Percentiles rank a stretch among this genome's conserved stretches.
These are phyloP conservation scores for Populus simonii DNA, from an alignment of 345 rosid genomes.

Conservation along the genomic window DNA sequence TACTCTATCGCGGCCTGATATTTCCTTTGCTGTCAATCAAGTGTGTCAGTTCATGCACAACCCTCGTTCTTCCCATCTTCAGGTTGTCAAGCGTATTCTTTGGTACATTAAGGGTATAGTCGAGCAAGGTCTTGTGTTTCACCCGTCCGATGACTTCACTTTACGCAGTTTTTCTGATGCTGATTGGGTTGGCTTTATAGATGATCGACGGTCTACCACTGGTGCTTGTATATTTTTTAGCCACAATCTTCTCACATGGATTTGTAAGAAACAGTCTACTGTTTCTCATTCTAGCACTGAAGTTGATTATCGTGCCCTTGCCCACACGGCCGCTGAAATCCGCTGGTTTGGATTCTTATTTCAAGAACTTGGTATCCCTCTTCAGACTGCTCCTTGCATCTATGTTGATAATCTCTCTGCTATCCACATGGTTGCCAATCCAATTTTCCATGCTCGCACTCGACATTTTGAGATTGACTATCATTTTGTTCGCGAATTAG, in stretches of 20 bases:
- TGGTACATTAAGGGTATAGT: background rate
- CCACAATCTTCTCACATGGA: background rate
- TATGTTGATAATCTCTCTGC: background rate
- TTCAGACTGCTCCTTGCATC: background rate
- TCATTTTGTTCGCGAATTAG: background rate
- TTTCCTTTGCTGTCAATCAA: background rate
- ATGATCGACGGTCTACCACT: background rate
- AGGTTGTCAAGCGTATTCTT: background rate
- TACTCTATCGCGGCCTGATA: background rate
- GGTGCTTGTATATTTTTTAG: background rate
- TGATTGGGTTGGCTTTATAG: background rate
- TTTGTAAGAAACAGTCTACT: background rate
- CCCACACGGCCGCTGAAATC: fast-evolving
- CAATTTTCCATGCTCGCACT: background rate
- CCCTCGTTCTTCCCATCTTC: background rate
- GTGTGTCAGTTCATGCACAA: background rate
- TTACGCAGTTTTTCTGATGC: background rate
- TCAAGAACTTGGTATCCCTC: background rate
- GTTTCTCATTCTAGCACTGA: background rate
- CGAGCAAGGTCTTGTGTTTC: background rate
- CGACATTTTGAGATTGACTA: background rate
- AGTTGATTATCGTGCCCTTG: background rate
- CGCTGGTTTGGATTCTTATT: background rate
- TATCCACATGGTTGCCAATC: background rate
- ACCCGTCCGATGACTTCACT: background rate